These are phyloP conservation scores for Phaffomyces antillensis DNA, from an alignment of 805 yeast species.

Conservation along the genomic window DNA sequence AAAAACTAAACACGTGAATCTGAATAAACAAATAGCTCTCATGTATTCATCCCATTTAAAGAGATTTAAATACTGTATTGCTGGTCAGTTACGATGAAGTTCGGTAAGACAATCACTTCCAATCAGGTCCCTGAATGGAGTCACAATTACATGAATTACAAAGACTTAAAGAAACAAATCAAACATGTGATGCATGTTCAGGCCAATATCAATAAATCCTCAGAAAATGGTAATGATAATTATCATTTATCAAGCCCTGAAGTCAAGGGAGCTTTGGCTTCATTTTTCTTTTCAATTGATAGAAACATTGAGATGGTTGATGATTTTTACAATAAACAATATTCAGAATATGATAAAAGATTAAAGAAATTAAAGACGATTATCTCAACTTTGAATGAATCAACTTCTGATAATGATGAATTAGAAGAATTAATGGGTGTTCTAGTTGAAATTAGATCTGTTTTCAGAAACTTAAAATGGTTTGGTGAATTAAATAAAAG, in stretches of 20 bases:
- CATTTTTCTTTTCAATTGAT: slow-evolving; percentile 73
- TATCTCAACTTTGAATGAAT: slow-evolving; percentile 10
- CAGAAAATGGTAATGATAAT: slow-evolving; percentile 6
- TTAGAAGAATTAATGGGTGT: slow-evolving; percentile 57
- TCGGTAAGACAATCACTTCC: slow-evolving; percentile 38
- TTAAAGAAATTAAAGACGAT: slow-evolving; percentile 40
- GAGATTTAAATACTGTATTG: neutral
- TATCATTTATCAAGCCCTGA: slow-evolving; percentile 29
- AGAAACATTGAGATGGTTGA: slow-evolving; percentile 78
- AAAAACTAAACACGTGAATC: too few relatives aligned
- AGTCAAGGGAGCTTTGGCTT: slow-evolving; percentile 43
- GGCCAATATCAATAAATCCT: slow-evolving; percentile 1
- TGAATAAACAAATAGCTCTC: too few relatives aligned
- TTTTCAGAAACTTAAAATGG: slow-evolving; percentile 83
- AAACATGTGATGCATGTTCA: slow-evolving; percentile 50
- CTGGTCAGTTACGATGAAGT: slow-evolving; percentile 13
- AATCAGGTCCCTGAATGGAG: slow-evolving; percentile 95
- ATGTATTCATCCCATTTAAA: neutral
- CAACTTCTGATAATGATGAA: slow-evolving; percentile 38
- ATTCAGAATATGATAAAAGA: slow-evolving; percentile 66
- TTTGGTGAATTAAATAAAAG: slow-evolving; percentile 87
- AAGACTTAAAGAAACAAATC: slow-evolving; percentile 72
- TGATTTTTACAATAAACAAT: slow-evolving; percentile 67
- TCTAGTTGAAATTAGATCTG: slow-evolving; percentile 66
- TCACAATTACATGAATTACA: slow-evolving; percentile 76